Conservation (phyloP, 2,329 filamentous ascomycete genomes). For the Aspergillus fijiensis region DNA sequence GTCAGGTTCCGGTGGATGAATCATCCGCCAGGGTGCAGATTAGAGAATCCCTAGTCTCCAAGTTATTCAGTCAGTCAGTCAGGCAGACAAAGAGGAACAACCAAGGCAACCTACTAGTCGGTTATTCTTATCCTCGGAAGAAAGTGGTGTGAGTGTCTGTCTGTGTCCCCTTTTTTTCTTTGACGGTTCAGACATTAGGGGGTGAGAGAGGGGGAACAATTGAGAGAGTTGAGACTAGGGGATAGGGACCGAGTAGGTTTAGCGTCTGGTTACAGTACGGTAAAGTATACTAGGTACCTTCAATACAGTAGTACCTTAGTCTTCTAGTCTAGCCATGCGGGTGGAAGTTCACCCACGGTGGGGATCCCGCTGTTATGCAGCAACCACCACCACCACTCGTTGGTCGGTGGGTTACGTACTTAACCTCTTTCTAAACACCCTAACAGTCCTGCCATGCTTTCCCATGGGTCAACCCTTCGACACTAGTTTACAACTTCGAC, state of each 20-base stretch:
- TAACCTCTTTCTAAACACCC: background rate
- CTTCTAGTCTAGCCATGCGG: background rate
- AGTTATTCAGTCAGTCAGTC: background rate
- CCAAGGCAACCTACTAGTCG: background rate
- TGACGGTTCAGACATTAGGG: background rate
- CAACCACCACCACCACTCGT: constrained; percentile 4
- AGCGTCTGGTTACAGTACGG: background rate
- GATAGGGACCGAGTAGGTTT: background rate
- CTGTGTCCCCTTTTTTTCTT: background rate
- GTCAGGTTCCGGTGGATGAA: background rate
- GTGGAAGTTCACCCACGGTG: constrained; percentile 7
- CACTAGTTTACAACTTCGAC: background rate
- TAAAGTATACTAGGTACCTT: too few species aligned
- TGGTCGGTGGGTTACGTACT: background rate
- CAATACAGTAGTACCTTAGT: too few species aligned
- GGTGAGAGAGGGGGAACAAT: background rate
- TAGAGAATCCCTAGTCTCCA: background rate
- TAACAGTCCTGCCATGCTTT: background rate
- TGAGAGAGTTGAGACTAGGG: background rate
- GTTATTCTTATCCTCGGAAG: background rate
- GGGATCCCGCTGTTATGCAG: constrained; percentile 9
- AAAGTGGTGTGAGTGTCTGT: background rate
- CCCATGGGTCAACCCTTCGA: background rate
- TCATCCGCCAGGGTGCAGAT: background rate
- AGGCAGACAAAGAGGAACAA: background rate